Percentiles rank a stretch among this genome's conserved stretches.
Conservation (phyloP, 2,329 filamentous ascomycete genomes). For the Xylariaceae sp. region DNA sequence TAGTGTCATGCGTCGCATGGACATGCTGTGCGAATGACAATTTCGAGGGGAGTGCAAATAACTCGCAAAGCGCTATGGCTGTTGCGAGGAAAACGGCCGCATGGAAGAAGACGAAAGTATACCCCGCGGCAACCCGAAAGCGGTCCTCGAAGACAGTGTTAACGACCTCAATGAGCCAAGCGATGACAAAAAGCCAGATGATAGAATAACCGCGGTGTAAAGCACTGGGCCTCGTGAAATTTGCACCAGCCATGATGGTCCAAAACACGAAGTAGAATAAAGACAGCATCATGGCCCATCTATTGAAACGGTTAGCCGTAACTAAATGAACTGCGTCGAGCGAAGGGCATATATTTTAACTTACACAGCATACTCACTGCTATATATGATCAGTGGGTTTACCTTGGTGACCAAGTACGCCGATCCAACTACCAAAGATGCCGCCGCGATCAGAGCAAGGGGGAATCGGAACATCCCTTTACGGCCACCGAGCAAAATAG, state of each 20-base stretch:
- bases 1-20: slow-evolving; percentile 46
- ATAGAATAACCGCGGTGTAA: slow-evolving; percentile 76
- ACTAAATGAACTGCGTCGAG: not conserved
- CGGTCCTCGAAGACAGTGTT: slow-evolving; percentile 76
- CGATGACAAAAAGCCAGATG: slow-evolving; percentile 76
- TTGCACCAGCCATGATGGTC: slow-evolving; percentile 66
- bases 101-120: slow-evolving; percentile 77
- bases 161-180: slow-evolving; percentile 69
- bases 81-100: slow-evolving; percentile 69
- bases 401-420: slow-evolving; percentile 74
- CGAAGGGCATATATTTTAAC: slow-evolving; percentile 6
- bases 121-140: slow-evolving; percentile 70
- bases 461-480: slow-evolving; percentile 83
- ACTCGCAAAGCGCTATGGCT: slow-evolving; percentile 71
- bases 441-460: slow-evolving; percentile 65
- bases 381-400: slow-evolving; percentile 89
- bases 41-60: slow-evolving; percentile 72
- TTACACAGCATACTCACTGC: slow-evolving; percentile 72
- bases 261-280: slow-evolving; percentile 78
- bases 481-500: slow-evolving; percentile 66
- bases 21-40: slow-evolving; percentile 61
- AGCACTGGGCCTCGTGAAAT: slow-evolving; percentile 77
- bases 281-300: slow-evolving; percentile 78
- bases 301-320: slow-evolving; percentile 17
- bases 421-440: slow-evolving; percentile 64